A percentile compares a stretch with the other conserved stretches of the same genome.
Evolutionary conservation across 176 grass and related monocot species (phyloP).

Genomic region (Rhynchospora tenuis): DNA sequence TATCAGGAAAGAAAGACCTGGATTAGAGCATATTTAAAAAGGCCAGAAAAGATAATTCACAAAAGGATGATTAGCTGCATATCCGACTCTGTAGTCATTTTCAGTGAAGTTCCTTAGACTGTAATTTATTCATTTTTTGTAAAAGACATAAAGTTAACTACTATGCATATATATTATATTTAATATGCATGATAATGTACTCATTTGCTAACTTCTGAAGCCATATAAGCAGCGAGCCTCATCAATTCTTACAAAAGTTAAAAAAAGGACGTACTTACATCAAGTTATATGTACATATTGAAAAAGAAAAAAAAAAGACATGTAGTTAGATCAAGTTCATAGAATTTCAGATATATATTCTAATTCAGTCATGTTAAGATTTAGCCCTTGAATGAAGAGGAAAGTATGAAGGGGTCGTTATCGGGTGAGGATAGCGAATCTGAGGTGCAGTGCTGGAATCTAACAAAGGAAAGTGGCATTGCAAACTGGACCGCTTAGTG

Average conservation of each 20-base stretch:
- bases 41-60: constrained; percentile 4
- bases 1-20: constrained; percentile 40
- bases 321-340: background rate
- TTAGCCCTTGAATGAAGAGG: background rate
- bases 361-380: background rate
- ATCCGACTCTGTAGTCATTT: background rate
- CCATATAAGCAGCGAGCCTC: background rate
- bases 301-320: background rate
- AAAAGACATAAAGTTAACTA: background rate
- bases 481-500: constrained; percentile 10
- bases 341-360: constrained; percentile 1
- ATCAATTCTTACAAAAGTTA: background rate
- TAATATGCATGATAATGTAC: no score
- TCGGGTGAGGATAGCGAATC: constrained; percentile 54
- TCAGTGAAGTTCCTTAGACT: background rate
- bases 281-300: background rate
- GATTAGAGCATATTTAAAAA: background rate
- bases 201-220: no score
- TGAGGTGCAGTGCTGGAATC: constrained; percentile 50
- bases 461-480: constrained; percentile 56
- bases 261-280: background rate
- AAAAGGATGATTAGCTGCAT: background rate
- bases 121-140: background rate
- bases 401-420: constrained; percentile 34
- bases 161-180: background rate